Conservation (phyloP, 208 protist genomes). For the Leishmania tarentolae region DNA sequence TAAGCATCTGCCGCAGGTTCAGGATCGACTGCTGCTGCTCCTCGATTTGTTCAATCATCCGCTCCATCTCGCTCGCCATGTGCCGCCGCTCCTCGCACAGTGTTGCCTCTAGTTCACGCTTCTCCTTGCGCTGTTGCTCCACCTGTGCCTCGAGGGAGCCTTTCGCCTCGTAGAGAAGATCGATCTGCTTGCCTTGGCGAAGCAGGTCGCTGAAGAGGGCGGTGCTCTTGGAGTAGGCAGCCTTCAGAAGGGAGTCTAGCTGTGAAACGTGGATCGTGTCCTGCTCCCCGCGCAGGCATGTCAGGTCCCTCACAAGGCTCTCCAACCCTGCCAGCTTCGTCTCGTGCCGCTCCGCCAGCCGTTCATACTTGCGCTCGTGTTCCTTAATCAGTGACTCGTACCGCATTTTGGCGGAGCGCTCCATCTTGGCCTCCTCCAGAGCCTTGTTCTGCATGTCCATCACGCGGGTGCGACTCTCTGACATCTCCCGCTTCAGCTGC, state of each 20-base stretch:
- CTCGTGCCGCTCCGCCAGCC: conserved; percentile 64
- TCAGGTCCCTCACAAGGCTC: conserved; percentile 77
- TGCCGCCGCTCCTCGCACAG: conserved; percentile 71
- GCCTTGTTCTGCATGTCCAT: conserved; percentile 85
- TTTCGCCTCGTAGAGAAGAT: conserved; percentile 73
- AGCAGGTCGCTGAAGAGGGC: conserved; percentile 84
- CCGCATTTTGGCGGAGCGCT: conserved; percentile 48
- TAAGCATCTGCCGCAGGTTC: conserved; percentile 80
- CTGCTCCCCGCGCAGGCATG: conserved; percentile 54
- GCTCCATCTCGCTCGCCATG: conserved; percentile 65
- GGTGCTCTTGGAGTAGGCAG: conserved; percentile 85
- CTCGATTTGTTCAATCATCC: conserved; percentile 75
- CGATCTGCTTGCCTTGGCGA: conserved; percentile 74
- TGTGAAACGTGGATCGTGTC: conserved; percentile 75
- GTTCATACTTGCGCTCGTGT: conserved; percentile 60
- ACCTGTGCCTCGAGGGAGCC: conserved; percentile 57
- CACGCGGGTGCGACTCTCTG: conserved; percentile 73
- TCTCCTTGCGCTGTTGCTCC: conserved; percentile 63
- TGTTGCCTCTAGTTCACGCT: conserved; percentile 57
- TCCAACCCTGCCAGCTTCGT: conserved; percentile 68
- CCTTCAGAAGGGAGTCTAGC: conserved; percentile 82
- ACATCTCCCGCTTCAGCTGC: conserved; percentile 88
- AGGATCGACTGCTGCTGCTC: conserved; percentile 87
- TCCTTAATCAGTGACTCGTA: conserved; percentile 67
- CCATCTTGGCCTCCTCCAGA: conserved; percentile 61